Evolutionary conservation across 352 stramenopile species (phyloP), one percentile per base, ranked within the genome.

Genomic region (Pythium grandisporangium): DNA sequence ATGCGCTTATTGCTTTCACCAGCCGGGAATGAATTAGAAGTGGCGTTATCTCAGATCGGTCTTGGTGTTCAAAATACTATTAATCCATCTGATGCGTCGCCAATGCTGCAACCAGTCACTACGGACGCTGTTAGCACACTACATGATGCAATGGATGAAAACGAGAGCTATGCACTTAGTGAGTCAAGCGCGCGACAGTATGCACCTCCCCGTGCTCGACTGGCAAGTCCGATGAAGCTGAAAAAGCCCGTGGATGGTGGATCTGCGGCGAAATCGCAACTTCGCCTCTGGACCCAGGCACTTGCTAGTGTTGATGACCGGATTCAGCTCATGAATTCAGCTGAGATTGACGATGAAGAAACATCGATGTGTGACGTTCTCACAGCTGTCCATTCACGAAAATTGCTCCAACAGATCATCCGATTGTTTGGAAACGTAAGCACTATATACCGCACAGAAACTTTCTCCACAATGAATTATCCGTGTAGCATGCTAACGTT

Each of bases 81-180:
- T n/a, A n/a, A 36, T 2, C 30, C 7, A 5, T 37, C 37, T 37
- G 11, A 26, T 14, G 14, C 20, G 26, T 32, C 6, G 21, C 25
- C 2, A 36, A 39, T 45, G 6, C 27, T 10, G 30, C 16, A 6
- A 43, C 24, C 19, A 21, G n/a, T n/a, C n/a, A n/a, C n/a, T n/a
- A n/a, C 40, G 4, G 63, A 59, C 21, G 26, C 39, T 45, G 25
- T 74, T 20, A 49, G 76, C 35, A 79, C 63, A 21, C 66, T 82
- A 5, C 76, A 90, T 58, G 77, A 88, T 17, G 56, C 83, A 6
- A 65, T 70, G 17, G 77, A 88, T 11, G 78, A 93, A 41, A 93
- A 93, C 32, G 62, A 71, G 22, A 92, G 71, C 29, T 93, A 92
- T 22, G 51, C 55, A 20, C 60, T 93, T 7, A 37, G 59, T 4